Evolutionary conservation across 2,329 filamentous ascomycete species (phyloP).

Genomic region (Sporothrix euskadiensis): DNA sequence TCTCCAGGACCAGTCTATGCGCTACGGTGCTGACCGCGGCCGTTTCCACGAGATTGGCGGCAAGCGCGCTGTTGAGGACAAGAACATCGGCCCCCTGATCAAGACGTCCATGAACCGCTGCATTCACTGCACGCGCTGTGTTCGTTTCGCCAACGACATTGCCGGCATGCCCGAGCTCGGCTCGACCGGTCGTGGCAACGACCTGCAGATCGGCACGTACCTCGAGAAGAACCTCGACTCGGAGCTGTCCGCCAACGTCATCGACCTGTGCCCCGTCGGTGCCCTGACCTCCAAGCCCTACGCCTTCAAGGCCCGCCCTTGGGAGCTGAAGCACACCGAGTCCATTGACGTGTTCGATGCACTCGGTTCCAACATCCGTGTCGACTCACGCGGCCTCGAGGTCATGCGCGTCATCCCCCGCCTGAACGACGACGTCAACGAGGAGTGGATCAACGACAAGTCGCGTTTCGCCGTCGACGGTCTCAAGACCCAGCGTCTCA

Average conservation of each 20-base stretch:
- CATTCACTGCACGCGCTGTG: slow-evolving; percentile 97
- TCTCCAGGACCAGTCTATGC: slow-evolving; percentile 98
- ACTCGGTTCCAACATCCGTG: slow-evolving; percentile 89
- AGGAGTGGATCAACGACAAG: slow-evolving; percentile 99
- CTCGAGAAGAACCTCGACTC: slow-evolving; percentile 91
- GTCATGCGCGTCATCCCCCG: slow-evolving; percentile 93
- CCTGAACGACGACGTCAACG: slow-evolving; percentile 96
- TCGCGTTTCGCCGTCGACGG: slow-evolving; percentile 94
- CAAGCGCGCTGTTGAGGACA: slow-evolving; percentile 98
- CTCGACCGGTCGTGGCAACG: slow-evolving; percentile 91
- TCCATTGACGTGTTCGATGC: slow-evolving; percentile 93
- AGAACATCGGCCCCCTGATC: slow-evolving; percentile 96
- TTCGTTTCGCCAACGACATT: slow-evolving; percentile 96
- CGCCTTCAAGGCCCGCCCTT: slow-evolving; percentile 92
- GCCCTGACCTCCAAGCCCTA: slow-evolving; percentile 97
- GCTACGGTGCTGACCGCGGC: slow-evolving; percentile 92
- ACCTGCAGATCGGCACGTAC: slow-evolving; percentile 97
- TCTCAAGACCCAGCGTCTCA: slow-evolving; percentile 91
- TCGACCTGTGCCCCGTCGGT: slow-evolving; percentile 96
- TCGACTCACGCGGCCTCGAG: slow-evolving; percentile 90
- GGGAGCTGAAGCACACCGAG: slow-evolving; percentile 96
- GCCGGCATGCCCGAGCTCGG: slow-evolving; percentile 94
- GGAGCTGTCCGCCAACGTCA: slow-evolving; percentile 94
- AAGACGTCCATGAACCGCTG: slow-evolving; percentile 99
- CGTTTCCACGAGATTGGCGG: slow-evolving; percentile 94